Evolutionary conservation across 306 rosid species (phyloP), one percentile per base, ranked within the genome.

Genomic region (Vigna nakashimae): DNA sequence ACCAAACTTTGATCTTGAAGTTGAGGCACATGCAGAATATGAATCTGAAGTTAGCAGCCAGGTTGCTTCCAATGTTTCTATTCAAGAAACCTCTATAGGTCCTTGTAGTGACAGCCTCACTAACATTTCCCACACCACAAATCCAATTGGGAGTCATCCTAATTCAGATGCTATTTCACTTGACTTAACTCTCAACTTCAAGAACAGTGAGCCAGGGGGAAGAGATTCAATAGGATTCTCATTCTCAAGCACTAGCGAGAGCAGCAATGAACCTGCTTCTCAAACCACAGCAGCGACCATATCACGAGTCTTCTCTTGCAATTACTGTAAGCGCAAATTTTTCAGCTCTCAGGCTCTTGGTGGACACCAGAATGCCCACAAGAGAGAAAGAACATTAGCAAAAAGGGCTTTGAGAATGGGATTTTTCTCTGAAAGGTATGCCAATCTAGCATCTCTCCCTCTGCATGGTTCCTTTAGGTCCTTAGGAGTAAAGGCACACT

Each of bases 321-420:
- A 91, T 69, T 93, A 91, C 88, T 93, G 98, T 36, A 96, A 89
- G 75, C 88, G 98, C 63, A 93, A 91, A 76, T 93, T 93, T 82
- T 87, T 87, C 74, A 91, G 98, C 83, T 93, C 98, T 0, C 98
- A 93, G 80, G 98, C 98, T 38, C 98, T 93, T 26, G 98, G 98
- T 0, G 98, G 98, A 14, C 98, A 93, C 84, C 98, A 93, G 74
- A 93, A 93, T 55, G 98, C 97, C 9, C 98, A 93, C 75, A 93
- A 93, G 82, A 87, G 92, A 32, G 98, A 93, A 65, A 85, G 98
- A 64, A 90, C 91, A 51, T 57, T 93, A 6, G 98, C 98, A 3
- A 93, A 93, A 65, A 85, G 96, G 46, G 98, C 97, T 3, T 81
- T 89, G 90, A 79, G 98, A 65, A 93, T 91, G 91, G 96, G 96